Conservation (phyloP, 1,284 basidiomycete species). For the Cutaneotrichosporon sp. region DNA sequence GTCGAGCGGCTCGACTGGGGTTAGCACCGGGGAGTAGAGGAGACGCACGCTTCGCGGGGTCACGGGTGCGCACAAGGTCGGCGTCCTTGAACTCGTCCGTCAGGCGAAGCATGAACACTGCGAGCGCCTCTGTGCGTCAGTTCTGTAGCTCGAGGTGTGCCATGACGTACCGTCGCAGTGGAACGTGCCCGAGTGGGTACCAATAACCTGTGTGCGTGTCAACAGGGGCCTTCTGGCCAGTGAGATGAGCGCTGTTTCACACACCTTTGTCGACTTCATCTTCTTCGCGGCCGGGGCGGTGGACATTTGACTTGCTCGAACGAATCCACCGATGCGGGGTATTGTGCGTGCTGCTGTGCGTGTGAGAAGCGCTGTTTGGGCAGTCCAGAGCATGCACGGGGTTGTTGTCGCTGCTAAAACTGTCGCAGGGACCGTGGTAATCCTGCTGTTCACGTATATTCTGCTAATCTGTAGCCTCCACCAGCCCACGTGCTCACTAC, state of each 20-base stretch:
- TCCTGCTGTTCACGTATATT: no score
- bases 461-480: no score
- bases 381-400: no score
- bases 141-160: no score
- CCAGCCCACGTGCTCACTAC: neutral
- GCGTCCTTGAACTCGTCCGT: slow-evolving; percentile 71
- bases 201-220: slow-evolving; percentile 57
- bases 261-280: slow-evolving; percentile 45
- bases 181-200: slow-evolving; percentile 92
- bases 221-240: neutral
- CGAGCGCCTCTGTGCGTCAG: slow-evolving; percentile 35
- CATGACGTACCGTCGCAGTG: slow-evolving; percentile 78
- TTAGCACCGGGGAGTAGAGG: neutral
- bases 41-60: slow-evolving; percentile 57
- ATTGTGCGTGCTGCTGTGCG: no score
- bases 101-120: slow-evolving; percentile 69
- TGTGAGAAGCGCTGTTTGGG: no score
- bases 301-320: slow-evolving; percentile 17
- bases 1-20: slow-evolving; percentile 66
- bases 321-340: no score
- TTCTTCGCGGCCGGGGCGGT: slow-evolving; percentile 34
- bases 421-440: no score
- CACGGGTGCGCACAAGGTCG: slow-evolving; percentile 73
- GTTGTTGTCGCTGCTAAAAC: no score
- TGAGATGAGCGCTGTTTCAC: neutral